Conservation (phyloP, 441 rosid genomes). For the Populus hybrid region DNA sequence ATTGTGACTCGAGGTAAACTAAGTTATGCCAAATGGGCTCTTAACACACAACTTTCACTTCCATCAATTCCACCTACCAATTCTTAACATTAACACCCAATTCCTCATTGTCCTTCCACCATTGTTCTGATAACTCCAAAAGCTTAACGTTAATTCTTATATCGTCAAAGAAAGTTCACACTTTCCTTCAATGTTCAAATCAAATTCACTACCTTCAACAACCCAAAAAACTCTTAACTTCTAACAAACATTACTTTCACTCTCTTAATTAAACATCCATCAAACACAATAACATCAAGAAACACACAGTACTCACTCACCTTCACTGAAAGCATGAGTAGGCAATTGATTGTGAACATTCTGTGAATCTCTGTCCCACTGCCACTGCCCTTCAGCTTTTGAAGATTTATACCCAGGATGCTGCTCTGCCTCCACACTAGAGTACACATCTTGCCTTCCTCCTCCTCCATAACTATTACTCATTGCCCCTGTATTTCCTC, state of each 20-base stretch:
- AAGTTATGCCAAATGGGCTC: too few species aligned
- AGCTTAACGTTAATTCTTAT: not conserved
- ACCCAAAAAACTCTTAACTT: not conserved
- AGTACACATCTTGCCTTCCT: not conserved
- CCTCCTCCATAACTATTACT: not conserved
- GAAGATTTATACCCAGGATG: slow-evolving; percentile 7
- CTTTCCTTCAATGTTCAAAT: not conserved
- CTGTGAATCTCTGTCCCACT: slow-evolving; percentile 18
- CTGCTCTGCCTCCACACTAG: slow-evolving; percentile 5
- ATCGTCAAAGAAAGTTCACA: not conserved
- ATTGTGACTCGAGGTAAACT: too few species aligned
- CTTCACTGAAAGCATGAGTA: slow-evolving; percentile 3
- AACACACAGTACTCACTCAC: not conserved
- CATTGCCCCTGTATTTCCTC: not conserved
- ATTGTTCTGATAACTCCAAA: not conserved
- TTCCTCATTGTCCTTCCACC: too few species aligned
- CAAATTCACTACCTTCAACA: not conserved
- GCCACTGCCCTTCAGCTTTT: slow-evolving; percentile 17
- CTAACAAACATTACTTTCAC: not conserved
- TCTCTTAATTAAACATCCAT: not conserved
- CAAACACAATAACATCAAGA: not conserved
- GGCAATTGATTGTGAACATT: slow-evolving; percentile 4
- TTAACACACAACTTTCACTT: not conserved
- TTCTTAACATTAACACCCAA: not conserved
- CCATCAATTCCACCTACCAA: too few species aligned